Base-by-base conservation (phyloP, 371 early-diverging fungal genomes). In the Syncephalastrum sp. region DNA sequence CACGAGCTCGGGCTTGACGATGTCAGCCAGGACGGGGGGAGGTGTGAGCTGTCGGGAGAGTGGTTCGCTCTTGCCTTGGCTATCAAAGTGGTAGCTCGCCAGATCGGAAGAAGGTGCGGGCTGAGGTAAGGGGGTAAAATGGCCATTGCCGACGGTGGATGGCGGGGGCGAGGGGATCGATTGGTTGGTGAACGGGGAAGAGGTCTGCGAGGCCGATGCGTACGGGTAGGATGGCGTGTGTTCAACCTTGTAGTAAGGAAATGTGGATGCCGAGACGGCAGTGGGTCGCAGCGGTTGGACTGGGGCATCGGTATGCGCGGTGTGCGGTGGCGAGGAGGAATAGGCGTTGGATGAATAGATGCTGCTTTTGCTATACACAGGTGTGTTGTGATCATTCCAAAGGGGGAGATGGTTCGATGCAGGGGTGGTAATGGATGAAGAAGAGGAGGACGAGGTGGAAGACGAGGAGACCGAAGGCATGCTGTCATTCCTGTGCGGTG, bases 1-100 rank as follows among this genome's bases (percentile, higher is more conserved):
- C 27, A 50, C 38, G 12, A 33, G 38, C 38, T 33, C 38, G 10
- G 38, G 38, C 38, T 33, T 33, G 10, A 33, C 5, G 38, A 29
- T 54, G 50, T 23, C 43, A 27, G 54, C 43, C 41, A 50, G 27
- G 5, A 47, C 25, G 19, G 54, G 56, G 15, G 46, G 51, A 21
- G 57, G 57, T 4, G 57, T 56, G n/a, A 47, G 47, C 38, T 55
- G 55, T 17, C 55, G 45, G 25, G 55, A 55, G 3, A 55, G n/a
- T 17, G 29, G 15, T 12, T 47, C 47, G 6, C 17, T 46, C 16
- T 46, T 23, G 2, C 46, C 42, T 24, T 24, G 29, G 17, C 47
- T 55, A 14, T 55, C 55, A 33, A 46, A 55, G 21, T 55, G 55
- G 29, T 55, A 55, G 27, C 55, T 44, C 21, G 55, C 19, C n/a